A percentile compares a stretch with the other conserved stretches of the same genome.
Evolutionary conservation across 495 filamentous ascomycete species (phyloP).

Genomic region (Penicillium longicatenatum): DNA sequence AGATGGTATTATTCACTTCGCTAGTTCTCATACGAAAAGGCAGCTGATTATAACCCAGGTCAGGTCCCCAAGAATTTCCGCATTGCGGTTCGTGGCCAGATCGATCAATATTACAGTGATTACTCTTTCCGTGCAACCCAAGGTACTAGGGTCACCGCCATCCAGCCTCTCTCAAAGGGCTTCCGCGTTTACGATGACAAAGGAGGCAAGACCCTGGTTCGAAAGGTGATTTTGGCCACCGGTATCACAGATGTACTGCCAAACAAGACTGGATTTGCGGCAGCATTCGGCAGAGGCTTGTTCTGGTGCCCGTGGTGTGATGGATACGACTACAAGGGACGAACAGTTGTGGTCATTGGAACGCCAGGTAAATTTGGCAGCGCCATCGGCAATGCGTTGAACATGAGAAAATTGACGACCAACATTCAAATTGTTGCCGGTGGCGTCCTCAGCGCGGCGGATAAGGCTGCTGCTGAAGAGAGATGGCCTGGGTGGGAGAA

Average conservation of each 20-base stretch:
- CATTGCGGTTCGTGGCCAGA: constrained; percentile 11
- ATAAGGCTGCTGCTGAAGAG: constrained; percentile 8
- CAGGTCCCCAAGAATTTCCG: constrained; percentile 11
- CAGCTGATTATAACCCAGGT: background rate
- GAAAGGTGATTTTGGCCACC: constrained; percentile 46
- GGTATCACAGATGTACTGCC: constrained; percentile 49
- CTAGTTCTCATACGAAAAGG: background rate
- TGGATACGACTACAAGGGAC: constrained; percentile 47
- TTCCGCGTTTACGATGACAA: constrained; percentile 15
- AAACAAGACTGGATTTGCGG: constrained; percentile 35
- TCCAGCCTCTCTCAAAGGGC: constrained; percentile 11
- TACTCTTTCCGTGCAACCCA: constrained; percentile 15
- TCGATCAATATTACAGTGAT: constrained; percentile 11
- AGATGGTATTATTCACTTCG: constrained; percentile 3
- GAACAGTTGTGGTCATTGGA: constrained; percentile 35
- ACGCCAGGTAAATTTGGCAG: constrained; percentile 29
- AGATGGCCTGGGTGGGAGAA: constrained; percentile 16
- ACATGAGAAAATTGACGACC: constrained; percentile 45
- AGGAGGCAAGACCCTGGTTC: constrained; percentile 9
- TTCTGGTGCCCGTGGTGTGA: constrained; percentile 57
- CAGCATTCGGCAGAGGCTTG: constrained; percentile 49
- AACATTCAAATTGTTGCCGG: constrained; percentile 52
- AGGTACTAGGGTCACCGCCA: constrained; percentile 11
- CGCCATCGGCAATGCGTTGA: constrained; percentile 31
- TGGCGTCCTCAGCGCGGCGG: constrained; percentile 48